Evolutionary conservation across 1,284 basidiomycete species (phyloP), one percentile per base, ranked within the genome.

Genomic region (Rhodotorula sp.): DNA sequence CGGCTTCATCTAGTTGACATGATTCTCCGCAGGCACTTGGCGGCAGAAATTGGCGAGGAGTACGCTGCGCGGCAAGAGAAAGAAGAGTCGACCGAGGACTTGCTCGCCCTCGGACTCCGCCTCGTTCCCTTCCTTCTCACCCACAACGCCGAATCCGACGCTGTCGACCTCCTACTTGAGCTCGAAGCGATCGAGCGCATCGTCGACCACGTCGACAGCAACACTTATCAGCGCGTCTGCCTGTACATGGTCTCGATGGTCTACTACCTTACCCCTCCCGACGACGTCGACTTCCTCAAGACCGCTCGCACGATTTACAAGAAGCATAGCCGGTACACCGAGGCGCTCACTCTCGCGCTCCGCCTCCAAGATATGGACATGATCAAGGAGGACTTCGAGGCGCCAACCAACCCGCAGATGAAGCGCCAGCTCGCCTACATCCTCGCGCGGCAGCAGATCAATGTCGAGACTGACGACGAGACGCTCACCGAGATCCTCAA

Each of bases 111-210:
- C 51, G 92, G 90, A 0, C 84, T 91, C 65, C 87, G 92, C 77
- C 92, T 97, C 75, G 92, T 95, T 2, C 88, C 86, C 28, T 99
- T 99, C 84, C 86, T 97, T 72, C 84, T 99, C 47, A 86, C 86
- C 40, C 96, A 99, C 81, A 98, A 99, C 77, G 96, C 94, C 20
- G 96, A 99, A 81, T 94, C 94, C 40, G 96, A 99, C 79, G 96
- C 96, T 0, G 95, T 99, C 28, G 96, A 99, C 81, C 84, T 99
- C 46, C 82, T 99, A 68, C 88, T 97, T 78, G 96, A 99, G 80
- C 82, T 99, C 73, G 96, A 99, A 81, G 90, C 92, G 74, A 90
- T 97, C 60, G 86, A 89, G 75, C 86, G 86, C 76, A 87, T 96
- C 72, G 84, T 85, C 11, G 83, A 86, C 28, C 82, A 93, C 68